Evolutionary conservation across 805 yeast species (phyloP).

Genomic region (Wickerhamomyces canadensis): DNA sequence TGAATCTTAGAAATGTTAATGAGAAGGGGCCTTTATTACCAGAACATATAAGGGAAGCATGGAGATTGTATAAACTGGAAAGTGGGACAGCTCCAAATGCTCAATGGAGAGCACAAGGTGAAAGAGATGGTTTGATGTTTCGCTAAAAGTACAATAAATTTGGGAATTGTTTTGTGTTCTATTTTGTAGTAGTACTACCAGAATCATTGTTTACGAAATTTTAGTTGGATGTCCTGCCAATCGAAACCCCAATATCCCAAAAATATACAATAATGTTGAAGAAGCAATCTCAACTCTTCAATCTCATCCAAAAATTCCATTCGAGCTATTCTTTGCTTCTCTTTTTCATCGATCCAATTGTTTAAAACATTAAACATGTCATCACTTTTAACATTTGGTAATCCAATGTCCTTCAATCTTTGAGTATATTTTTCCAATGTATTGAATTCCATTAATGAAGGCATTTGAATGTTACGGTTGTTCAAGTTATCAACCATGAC

Average conservation of each 20-base stretch:
- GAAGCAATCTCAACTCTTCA: slow-evolving; percentile 47
- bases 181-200: too few species aligned
- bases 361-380: slow-evolving; percentile 30
- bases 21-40: slow-evolving; percentile 63
- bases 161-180: too few species aligned
- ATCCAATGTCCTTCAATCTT: slow-evolving; percentile 13
- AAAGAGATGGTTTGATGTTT: slow-evolving; percentile 65
- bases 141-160: slow-evolving; percentile 30
- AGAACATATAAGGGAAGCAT: slow-evolving; percentile 83
- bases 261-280: slow-evolving; percentile 46
- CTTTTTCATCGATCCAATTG: slow-evolving; percentile 30
- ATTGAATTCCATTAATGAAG: slow-evolving; percentile 33
- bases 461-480: slow-evolving; percentile 39
- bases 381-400: slow-evolving; percentile 9
- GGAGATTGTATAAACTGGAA: slow-evolving; percentile 70
- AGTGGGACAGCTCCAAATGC: slow-evolving; percentile 56
- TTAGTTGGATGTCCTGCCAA: slow-evolving; percentile 18
- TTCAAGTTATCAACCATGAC: slow-evolving; percentile 49
- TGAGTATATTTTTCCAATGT: slow-evolving; percentile 24
- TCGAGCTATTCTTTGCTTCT: slow-evolving; percentile 35
- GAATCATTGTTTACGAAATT: neutral
- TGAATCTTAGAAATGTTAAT: slow-evolving; percentile 28
- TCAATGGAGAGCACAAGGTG: slow-evolving; percentile 70
- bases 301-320: slow-evolving; percentile 55
- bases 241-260: slow-evolving; percentile 22